Evolutionary conservation across 2,329 filamentous ascomycete species (phyloP), one percentile per base, ranked within the genome.

Genomic region (Fonsecaea monophora): DNA sequence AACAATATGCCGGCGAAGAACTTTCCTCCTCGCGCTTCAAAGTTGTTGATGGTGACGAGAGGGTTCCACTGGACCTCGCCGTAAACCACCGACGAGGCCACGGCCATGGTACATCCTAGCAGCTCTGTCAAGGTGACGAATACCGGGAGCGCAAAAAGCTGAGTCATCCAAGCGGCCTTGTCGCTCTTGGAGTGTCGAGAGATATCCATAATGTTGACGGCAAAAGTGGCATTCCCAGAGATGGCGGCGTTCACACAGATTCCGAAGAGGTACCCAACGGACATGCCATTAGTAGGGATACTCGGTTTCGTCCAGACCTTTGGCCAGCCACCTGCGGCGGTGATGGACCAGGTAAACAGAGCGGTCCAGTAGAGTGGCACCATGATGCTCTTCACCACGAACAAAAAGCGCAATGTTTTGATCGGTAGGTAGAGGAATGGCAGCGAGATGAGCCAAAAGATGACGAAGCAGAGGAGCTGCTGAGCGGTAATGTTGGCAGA

Each of bases 81-180:
- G 38, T 72, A 72, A 7, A 71, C 42, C 3, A 68, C 69, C n/a
- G 59, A 68, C 3, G 61, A 60, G 3, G 86, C 85, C 0, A 84
- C 85, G 0, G 86, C 84, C 30, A 85, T 84, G 25, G 87, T 79
- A 71, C 88, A 87, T 35, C 87, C 87, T 64, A 86, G 77, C 1
- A 83, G 69, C 50, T 80, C 84, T 74, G 79, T 84, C 66, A 81
- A 75, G 2, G 80, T 83, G 66, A 83, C 82, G 30, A 84, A 78
- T 15, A 83, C 74, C 42, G 83, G 82, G 68, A 85, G 78, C 53
- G 80, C 78, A 1, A 78, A 79, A 18, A 81, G 76, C 68, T 82
- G 79, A 25, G 79, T 70, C 65, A 73, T 77, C 68, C 80, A 62
- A 4, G 78, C 35, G 76, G 80, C 9, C 72, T 74, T 57, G 74